Evolutionary conservation across 768 basidiomycete genomes (phyloP).

Genomic region (Mycena kentingensis): DNA sequence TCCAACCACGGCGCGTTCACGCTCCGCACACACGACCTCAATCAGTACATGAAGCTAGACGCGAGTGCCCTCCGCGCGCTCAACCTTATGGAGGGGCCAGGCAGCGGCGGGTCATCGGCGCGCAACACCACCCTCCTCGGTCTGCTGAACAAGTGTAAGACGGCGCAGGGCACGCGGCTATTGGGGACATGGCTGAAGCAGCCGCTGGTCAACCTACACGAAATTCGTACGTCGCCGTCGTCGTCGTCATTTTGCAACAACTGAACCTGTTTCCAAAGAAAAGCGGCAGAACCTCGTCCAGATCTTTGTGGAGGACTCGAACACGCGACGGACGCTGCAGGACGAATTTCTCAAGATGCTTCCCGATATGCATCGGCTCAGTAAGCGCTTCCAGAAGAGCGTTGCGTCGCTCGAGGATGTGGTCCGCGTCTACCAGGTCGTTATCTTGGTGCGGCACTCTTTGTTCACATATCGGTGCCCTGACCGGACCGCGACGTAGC

Average conservation of each 20-base stretch:
- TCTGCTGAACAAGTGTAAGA: slow-evolving; percentile 93
- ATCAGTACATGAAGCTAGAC: slow-evolving; percentile 94
- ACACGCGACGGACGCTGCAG: slow-evolving; percentile 73
- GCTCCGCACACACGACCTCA: slow-evolving; percentile 84
- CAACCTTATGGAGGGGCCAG: slow-evolving; percentile 75
- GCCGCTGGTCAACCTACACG: slow-evolving; percentile 90
- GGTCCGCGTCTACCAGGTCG: slow-evolving; percentile 92
- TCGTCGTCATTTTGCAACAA: neutral
- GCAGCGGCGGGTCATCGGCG: slow-evolving; percentile 48
- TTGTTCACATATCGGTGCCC: neutral
- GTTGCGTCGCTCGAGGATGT: slow-evolving; percentile 91
- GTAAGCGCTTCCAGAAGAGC: slow-evolving; percentile 87
- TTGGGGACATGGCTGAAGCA: slow-evolving; percentile 95
- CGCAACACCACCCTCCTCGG: slow-evolving; percentile 89
- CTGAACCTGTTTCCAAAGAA: slow-evolving; percentile 43
- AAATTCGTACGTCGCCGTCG: slow-evolving; percentile 67
- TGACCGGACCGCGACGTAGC: slow-evolving; percentile 38
- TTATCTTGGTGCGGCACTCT: slow-evolving; percentile 69
- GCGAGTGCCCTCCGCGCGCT: slow-evolving; percentile 91
- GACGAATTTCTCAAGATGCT: slow-evolving; percentile 86
- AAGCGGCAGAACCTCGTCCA: slow-evolving; percentile 89
- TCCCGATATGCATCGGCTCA: slow-evolving; percentile 91
- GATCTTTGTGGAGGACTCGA: slow-evolving; percentile 77
- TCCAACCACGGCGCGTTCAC: slow-evolving; percentile 80
- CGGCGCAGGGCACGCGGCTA: slow-evolving; percentile 87